These are phyloP conservation scores for Bryum argenteum DNA, from an alignment of 225 moss, liverwort and hornwort genomes.

Conservation along the genomic window DNA sequence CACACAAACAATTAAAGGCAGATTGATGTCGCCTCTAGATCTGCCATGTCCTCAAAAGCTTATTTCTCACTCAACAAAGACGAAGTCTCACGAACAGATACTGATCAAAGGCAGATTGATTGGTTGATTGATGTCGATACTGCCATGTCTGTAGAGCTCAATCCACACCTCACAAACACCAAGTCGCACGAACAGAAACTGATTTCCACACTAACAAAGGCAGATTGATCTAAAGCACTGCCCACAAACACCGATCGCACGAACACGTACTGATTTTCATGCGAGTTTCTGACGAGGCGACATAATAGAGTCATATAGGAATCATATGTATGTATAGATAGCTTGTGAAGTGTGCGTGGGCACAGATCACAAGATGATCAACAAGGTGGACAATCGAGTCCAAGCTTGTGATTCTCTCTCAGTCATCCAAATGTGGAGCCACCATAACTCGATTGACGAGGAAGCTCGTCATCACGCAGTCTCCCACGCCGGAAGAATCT, in stretches of 20 bases:
- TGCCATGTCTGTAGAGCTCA: neutral
- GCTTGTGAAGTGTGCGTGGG: neutral
- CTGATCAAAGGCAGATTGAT: no score
- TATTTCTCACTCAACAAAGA: no score
- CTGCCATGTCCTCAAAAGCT: no score
- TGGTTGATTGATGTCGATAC: neutral
- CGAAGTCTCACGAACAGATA: no score
- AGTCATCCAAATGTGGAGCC: conserved; percentile 8
- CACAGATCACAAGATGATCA: neutral
- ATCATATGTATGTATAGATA: neutral
- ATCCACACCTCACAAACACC: neutral
- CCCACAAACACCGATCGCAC: no score
- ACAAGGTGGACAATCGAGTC: neutral
- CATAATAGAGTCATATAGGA: neutral
- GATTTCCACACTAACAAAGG: no score
- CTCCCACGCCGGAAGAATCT: conserved; percentile 13
- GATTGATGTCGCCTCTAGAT: no score
- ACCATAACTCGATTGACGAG: neutral
- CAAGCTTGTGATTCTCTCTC: conserved; percentile 25
- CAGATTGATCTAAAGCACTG: no score
- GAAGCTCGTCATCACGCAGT: neutral
- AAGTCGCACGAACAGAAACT: neutral
- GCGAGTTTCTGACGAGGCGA: no score
- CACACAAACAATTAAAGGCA: no score
- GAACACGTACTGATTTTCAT: no score